These are phyloP conservation scores for Venturia effusa DNA, from an alignment of 2,329 filamentous ascomycete species.

Conservation along the genomic window DNA sequence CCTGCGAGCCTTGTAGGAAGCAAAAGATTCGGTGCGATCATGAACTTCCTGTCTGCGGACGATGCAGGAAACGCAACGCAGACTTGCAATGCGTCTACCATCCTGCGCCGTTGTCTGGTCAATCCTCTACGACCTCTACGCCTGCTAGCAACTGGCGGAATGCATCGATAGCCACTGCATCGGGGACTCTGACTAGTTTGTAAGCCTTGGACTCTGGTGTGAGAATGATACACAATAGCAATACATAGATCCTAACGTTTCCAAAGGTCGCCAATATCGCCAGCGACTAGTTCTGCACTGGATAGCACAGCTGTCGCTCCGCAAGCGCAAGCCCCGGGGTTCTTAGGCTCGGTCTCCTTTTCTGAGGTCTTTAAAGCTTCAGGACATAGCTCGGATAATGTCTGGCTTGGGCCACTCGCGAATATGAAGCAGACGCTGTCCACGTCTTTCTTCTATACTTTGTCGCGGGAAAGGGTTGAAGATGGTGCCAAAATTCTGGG, in stretches of 20 bases:
- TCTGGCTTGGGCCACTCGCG: constrained; percentile 4
- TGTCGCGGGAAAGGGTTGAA: constrained; percentile 4
- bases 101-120: constrained; percentile 7
- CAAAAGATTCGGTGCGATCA: constrained; percentile 10
- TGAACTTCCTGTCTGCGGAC: neutral
- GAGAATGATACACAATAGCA: neutral
- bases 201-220: neutral
- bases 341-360: constrained; percentile 5
- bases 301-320: neutral
- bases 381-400: constrained; percentile 10
- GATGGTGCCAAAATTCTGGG: constrained; percentile 3
- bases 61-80: constrained; percentile 5
- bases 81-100: constrained; percentile 9
- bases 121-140: neutral
- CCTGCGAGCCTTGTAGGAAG: constrained; percentile 8
- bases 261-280: neutral
- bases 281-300: neutral
- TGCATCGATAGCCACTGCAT: neutral
- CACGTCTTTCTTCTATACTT: neutral
- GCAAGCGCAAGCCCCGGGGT: neutral
- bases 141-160: neutral
- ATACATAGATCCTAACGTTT: neutral
- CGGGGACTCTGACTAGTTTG: neutral
- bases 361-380: constrained; percentile 7
- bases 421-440: constrained; percentile 2